Base-by-base conservation (phyloP, 1,139 yeast genomes). In the Pichia sp. region DNA sequence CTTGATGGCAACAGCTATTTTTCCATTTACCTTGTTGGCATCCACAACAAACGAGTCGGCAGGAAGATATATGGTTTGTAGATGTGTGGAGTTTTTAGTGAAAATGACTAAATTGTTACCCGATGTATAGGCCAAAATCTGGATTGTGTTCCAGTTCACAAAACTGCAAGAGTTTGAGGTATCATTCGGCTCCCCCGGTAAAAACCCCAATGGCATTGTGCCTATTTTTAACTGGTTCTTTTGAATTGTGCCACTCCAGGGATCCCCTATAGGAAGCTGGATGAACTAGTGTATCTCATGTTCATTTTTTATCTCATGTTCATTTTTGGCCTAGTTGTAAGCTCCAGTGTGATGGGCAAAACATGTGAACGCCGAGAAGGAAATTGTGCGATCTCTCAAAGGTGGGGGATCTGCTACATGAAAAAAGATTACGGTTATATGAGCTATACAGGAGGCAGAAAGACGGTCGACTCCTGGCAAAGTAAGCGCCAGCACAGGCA, bases 101-200 rank as follows among this genome's bases (percentile, higher is more conserved):
- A 82, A 66, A 8, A 90, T 77, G 47, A 90, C 86, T 62, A 92
- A 72, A 67, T 90, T 90, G 70, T 90, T 90, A 1, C 97, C 97
- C 1, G 97, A 88, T 54, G 93, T 88, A 67, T 92, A 92, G 0
- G 84, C 85, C 31, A 87, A 72, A 7, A 90, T 71, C 54, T 84
- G 79, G 58, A 81, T 82, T 23, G 76, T 76, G 57, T 82, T 82
- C 96, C 97, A 90, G 54, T 73, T 71, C 5, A 77, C 79, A 61
- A 85, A 87, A 56, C 82, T 76, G 26, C 83, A 79, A 0, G 90
- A 75, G 59, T 80, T 78, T 11, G 74, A 72, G 2, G 79, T 70
- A 49, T 75, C 70, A 66, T 85, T 87, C 38, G 93, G 95, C 66
- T 88, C 89, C 1, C 97, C 97, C 2, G 97, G 97, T 41, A 88